Percentiles rank a stretch among this genome's conserved stretches.
Evolutionary conservation across 257 asterid genomes (phyloP).

Genomic region (Echium plantagineum): DNA sequence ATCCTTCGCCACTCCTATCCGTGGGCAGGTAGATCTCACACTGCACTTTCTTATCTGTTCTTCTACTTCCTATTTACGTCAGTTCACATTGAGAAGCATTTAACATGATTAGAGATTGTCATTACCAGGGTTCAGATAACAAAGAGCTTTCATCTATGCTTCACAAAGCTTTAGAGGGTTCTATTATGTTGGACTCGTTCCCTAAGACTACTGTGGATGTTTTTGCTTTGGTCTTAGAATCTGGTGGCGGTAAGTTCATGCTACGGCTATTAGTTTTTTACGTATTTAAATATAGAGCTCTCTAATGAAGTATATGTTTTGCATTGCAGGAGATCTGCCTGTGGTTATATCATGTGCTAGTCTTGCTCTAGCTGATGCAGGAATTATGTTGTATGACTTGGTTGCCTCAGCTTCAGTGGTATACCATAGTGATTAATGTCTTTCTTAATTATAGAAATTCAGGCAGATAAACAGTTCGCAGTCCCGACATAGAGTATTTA

Average conservation of each 20-base stretch:
- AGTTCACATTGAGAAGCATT: conserved; percentile 3
- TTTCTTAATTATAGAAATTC: conserved; percentile 3
- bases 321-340: conserved; percentile 72
- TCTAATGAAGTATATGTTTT: conserved; percentile 8
- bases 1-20: conserved; percentile 59
- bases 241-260: conserved; percentile 84
- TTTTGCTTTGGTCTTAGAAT: conserved; percentile 94
- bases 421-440: conserved; percentile 18
- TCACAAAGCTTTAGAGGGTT: conserved; percentile 89
- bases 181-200: conserved; percentile 75
- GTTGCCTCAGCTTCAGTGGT: conserved; percentile 94
- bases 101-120: conserved; percentile 12
- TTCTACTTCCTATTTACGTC: conserved; percentile 1
- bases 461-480: conserved; percentile 5
- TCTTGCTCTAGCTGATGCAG: conserved; percentile 97
- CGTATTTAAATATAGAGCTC: conserved; percentile 1
- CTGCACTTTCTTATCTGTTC: conserved; percentile 1
- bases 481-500: neutral
- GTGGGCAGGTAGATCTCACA: conserved; percentile 55
- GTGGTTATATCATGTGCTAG: conserved; percentile 91
- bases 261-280: neutral
- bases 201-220: conserved; percentile 98
- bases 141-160: conserved; percentile 82
- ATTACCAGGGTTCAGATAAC: conserved; percentile 51
- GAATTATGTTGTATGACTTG: conserved; percentile 81